Percentiles rank a stretch among this genome's conserved stretches.
Conservation (phyloP, 768 basidiomycete species). For the Lactarius quietus region DNA sequence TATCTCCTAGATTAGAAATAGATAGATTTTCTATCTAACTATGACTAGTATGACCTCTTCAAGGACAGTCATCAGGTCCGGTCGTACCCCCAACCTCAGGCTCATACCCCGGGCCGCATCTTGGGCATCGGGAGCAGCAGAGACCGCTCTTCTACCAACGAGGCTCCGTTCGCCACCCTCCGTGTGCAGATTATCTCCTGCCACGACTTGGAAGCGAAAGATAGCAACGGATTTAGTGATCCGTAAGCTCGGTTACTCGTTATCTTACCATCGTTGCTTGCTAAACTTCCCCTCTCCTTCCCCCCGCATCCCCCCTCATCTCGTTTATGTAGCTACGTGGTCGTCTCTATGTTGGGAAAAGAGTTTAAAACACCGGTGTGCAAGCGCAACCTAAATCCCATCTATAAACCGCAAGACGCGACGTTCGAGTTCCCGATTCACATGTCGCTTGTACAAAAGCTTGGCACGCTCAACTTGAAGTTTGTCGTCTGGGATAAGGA, state of each 20-base stretch:
- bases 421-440: background rate
- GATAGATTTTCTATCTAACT: too few species aligned
- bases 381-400: slow-evolving; percentile 35
- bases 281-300: background rate
- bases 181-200: background rate
- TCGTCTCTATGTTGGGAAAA: background rate
- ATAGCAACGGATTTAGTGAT: background rate
- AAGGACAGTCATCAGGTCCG: too few species aligned
- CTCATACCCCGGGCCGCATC: too few species aligned
- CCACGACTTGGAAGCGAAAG: background rate
- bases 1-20: too few species aligned
- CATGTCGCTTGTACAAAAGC: background rate
- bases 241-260: background rate
- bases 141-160: background rate
- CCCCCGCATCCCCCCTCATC: too few species aligned
- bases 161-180: background rate
- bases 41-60: too few species aligned
- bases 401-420: background rate
- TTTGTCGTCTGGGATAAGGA: background rate
- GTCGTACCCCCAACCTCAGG: background rate
- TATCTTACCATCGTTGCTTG: background rate
- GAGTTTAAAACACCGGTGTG: slow-evolving; percentile 37
- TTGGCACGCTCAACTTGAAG: background rate
- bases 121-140: background rate
- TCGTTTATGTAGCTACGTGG: background rate